Evolutionary conservation across 2,329 filamentous ascomycete genomes (phyloP).

Genomic region (Microcyclospora pomicola): DNA sequence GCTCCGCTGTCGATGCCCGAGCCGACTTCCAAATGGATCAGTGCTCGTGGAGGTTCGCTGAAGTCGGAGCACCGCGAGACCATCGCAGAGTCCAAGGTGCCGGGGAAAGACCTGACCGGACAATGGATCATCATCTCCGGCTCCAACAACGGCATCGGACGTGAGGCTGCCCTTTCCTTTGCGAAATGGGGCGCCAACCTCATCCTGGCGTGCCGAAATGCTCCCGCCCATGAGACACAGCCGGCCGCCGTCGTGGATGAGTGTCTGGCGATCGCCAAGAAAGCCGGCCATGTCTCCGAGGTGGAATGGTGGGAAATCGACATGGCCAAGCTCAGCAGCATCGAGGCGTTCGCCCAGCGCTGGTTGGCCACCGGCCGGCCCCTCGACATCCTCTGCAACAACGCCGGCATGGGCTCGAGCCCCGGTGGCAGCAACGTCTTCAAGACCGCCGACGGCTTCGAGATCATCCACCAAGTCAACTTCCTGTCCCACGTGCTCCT

Average conservation of each 20-base stretch:
- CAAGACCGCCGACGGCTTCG: conserved; percentile 19
- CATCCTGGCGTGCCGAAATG: conserved; percentile 15
- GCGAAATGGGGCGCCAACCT: conserved; percentile 16
- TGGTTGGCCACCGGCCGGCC: conserved; percentile 12
- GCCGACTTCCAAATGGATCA: too few relatives aligned
- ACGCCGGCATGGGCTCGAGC: conserved; percentile 14
- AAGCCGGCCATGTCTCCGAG: not conserved
- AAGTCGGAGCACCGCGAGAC: too few relatives aligned
- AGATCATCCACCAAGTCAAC: conserved; percentile 19
- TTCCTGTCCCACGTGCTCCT: conserved; percentile 20
- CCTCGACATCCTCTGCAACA: conserved; percentile 17
- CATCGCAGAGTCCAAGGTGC: not conserved
- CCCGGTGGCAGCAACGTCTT: conserved; percentile 2
- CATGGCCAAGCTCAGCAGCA: not conserved
- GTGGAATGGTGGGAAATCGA: conserved; percentile 1
- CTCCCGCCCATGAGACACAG: conserved; percentile 13
- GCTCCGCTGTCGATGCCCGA: too few relatives aligned
- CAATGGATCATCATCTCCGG: conserved; percentile 8
- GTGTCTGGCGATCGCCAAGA: conserved; percentile 5
- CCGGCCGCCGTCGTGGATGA: conserved; percentile 11
- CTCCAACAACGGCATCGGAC: conserved; percentile 16
- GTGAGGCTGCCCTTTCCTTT: conserved; percentile 14
- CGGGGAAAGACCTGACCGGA: not conserved
- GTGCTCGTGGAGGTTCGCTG: too few relatives aligned
- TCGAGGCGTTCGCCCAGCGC: conserved; percentile 10